Percentiles rank a stretch among this genome's conserved stretches.
These are phyloP conservation scores for Apiospora pterosperma DNA, from an alignment of 2,329 filamentous ascomycete genomes.

Conservation along the genomic window DNA sequence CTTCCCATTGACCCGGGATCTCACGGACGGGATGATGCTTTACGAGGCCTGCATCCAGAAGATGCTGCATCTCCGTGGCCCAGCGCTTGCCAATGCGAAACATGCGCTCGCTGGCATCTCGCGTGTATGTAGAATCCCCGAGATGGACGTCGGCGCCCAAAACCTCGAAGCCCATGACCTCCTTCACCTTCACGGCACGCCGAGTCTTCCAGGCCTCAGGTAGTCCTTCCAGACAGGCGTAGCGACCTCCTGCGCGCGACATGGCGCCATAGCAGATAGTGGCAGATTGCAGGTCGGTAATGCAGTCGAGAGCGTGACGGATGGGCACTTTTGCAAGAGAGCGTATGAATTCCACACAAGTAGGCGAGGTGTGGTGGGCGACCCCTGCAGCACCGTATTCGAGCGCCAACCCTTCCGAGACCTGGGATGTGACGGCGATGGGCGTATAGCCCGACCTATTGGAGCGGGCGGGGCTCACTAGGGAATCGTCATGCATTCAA, in stretches of 20 bases:
- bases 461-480: too few relatives aligned
- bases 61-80: not conserved
- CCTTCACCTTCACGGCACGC: constrained; percentile 16
- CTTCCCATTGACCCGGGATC: not conserved
- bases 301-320: constrained; percentile 27
- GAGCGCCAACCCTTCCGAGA: constrained; percentile 13
- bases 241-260: constrained; percentile 24
- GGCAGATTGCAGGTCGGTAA: constrained; percentile 23
- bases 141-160: constrained; percentile 7
- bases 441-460: constrained; percentile 11
- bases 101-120: not conserved
- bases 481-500: not conserved
- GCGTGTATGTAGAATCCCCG: not conserved
- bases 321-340: constrained; percentile 12
- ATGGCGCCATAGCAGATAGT: constrained; percentile 22
- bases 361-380: constrained; percentile 17
- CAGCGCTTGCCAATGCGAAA: not conserved
- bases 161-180: constrained; percentile 17
- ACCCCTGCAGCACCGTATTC: constrained; percentile 19
- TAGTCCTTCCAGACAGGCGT: constrained; percentile 27
- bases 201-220: constrained; percentile 19
- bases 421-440: constrained; percentile 14
- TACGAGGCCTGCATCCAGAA: not conserved
- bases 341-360: constrained; percentile 13
- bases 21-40: not conserved